Evolutionary conservation across 805 yeast species (phyloP), one percentile per base, ranked within the genome.

Genomic region (Ogataea angusta): DNA sequence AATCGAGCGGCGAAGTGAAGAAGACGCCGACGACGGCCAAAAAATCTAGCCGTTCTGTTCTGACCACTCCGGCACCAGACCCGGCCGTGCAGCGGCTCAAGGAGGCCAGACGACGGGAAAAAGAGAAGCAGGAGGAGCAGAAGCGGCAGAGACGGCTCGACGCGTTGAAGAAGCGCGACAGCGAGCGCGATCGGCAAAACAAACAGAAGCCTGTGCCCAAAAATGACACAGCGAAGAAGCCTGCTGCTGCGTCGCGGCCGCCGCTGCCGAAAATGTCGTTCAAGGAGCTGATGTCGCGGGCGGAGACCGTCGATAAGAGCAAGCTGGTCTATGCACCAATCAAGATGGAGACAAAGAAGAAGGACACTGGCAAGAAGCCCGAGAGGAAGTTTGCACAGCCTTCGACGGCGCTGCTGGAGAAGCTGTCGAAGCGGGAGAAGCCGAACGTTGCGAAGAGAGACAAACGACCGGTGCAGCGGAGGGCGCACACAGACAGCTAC

Each of bases 1-100:
- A 21, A 16, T 23, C 29, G 10, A 15, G n/a, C 8, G 27, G 27
- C 7, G 18, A 12, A 13, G 13, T 22, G 10, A 10, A 12, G 10
- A 35, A 27, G 19, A 6, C 33, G 12, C 9, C 28, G 17, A 8
- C 33, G 4, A 6, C 15, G 12, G 27, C 16, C n/a, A 30, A 16
- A 17, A 30, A 22, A 30, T 17, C 34, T 9, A 19, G 30, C 5
- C 32, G 14, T 8, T n/a, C 42, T 18, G 10, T 17, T 9, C 22
- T 38, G 33, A 23, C 23, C 17, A 38, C 33, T 9, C 24, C 28
- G 10, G 13, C 26, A 8, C 28, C 22, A 5, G 91, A 84, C 54
- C 88, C 90, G 0, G 87, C 87, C 4, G 86, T 84, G 7, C 78
- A 76, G 26, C 61, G 83, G 42, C 63, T 84, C 27, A 84, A 84